Base-by-base conservation (phyloP, 1,284 basidiomycete genomes). In the Somion occarium region DNA sequence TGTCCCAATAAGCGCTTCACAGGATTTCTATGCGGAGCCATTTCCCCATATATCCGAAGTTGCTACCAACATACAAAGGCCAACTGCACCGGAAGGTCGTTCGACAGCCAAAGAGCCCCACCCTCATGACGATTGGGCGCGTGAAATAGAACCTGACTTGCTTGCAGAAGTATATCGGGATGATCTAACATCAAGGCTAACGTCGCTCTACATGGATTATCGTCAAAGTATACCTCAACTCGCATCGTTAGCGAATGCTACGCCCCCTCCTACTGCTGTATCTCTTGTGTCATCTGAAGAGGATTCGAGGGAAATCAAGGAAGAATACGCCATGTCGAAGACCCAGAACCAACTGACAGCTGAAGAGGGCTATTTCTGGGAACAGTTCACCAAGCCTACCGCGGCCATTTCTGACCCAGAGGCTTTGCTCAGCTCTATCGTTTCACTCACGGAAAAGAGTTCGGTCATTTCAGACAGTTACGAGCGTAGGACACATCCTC, bases 281-380 rank as follows among this genome's bases (percentile, higher is more conserved):
- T 39, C 41, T 3, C 24, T 20, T 20, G 7, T 42, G 20, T 15
- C 19, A 9, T 53, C 60, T 20, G 58, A 55, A 5, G 55, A 61
- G 25, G 69, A 73, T 38, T 55, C 61, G 25, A 59, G 62, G 3
- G 75, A 76, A 15, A 64, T 63, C 9, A 68, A 66, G 18, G 64
- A 69, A 23, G 77, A 79, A 48, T 70, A 77, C 43, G 71, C 72
- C 5, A 77, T 86, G 73, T 85, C 85, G 34, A 88, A 82, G 64
- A 72, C 71, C 1, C 88, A 91, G 58, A 64, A 76, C 25, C 74
- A 79, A 52, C 73, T 90, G 39, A 76, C 75, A 1, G 51, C 75
- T 2, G 80, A 85, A 45, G 88, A 91, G 64, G 79, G 78, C 27
- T 64, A 67, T 46, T 64, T 91, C 43, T 91, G 88, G 88, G 62